Base-by-base conservation (phyloP, 2,329 filamentous ascomycete genomes). In the Aspergillus fumigatiaffinis region DNA sequence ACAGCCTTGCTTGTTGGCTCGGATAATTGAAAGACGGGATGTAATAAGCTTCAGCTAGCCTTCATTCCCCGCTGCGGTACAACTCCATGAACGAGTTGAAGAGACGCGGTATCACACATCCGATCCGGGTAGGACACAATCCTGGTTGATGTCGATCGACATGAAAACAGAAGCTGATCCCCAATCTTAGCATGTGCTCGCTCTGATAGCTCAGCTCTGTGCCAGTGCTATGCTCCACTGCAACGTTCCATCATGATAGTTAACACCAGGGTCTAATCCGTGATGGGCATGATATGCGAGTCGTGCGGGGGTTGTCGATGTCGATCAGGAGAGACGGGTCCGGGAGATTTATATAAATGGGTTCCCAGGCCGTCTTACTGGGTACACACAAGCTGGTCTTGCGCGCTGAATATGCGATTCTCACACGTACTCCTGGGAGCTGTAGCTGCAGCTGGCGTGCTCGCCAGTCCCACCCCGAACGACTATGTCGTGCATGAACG, bases 401-500 rank as follows among this genome's bases (percentile, higher is more conserved):
- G 42, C 20, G 8, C 8, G 3, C 8, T 12, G 20, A 23, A 44
- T 12, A 71, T 71, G 68, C 67, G 63, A 50, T 57, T 52, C 12
- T 66, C 63, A 41, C 41, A 62, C 49, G 7, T 71, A 20, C 50
- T 72, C 29, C 53, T 69, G 21, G 65, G 63, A 38, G 14, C 32
- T 21, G 59, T 63, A 7, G 54, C 58, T 5, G 59, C 55, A 8
- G 56, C 59, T 28, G 55, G 52, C 7, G 64, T 55, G 28, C 51
- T 68, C 23, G 68, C 69, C 35, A 60, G 54, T 7, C 70, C 69
- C 20, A 56, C 62, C 4, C 50, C 63, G 8, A 56, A 62, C 23
- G 50, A 63, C 7, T 65, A 71, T 58, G 61, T 67, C 29, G 51
- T 73, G 20, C 71, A 73, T 51, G 71, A 73, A 56, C 67, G 69